phyloP scores from a whole-genome alignment of 2,329 filamentous ascomycete genomes.

The Aspergillus tanneri region DNA sequence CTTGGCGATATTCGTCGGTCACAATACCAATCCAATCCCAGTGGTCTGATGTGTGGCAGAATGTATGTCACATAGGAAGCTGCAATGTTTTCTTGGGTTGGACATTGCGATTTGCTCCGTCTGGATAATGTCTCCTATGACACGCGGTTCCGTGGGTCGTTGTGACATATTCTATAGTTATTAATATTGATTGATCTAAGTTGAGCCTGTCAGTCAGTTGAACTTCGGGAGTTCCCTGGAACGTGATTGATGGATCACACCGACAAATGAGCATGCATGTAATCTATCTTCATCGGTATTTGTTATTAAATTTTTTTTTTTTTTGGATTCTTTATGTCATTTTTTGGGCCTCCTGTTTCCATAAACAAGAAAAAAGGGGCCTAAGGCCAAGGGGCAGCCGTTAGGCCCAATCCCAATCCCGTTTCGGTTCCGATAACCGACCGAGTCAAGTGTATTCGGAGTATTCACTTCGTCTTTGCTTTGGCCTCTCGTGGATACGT shows the following conservation, averaged over 20 bases:
- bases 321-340: not conserved
- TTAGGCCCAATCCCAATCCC: not conserved
- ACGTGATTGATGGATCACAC: not conserved
- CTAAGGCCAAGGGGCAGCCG: too few species aligned
- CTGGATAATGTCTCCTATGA: not conserved
- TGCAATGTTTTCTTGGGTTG: not conserved
- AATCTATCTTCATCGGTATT: not conserved
- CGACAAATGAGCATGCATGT: not conserved
- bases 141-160: constrained; percentile 13
- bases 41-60: constrained; percentile 11
- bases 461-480: too few species aligned
- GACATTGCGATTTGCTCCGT: not conserved
- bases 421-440: constrained; percentile 8
- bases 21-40: not conserved
- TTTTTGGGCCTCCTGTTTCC: too few species aligned
- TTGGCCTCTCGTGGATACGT: too few species aligned
- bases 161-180: too few species aligned
- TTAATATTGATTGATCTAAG: too few species aligned
- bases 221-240: not conserved
- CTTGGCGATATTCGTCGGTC: constrained; percentile 4
- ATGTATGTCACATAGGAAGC: not conserved
- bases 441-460: too few species aligned
- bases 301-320: not conserved
- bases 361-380: too few species aligned
- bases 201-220: not conserved